Evolutionary conservation across 768 basidiomycete genomes (phyloP).

Genomic region (Russula olivacea): DNA sequence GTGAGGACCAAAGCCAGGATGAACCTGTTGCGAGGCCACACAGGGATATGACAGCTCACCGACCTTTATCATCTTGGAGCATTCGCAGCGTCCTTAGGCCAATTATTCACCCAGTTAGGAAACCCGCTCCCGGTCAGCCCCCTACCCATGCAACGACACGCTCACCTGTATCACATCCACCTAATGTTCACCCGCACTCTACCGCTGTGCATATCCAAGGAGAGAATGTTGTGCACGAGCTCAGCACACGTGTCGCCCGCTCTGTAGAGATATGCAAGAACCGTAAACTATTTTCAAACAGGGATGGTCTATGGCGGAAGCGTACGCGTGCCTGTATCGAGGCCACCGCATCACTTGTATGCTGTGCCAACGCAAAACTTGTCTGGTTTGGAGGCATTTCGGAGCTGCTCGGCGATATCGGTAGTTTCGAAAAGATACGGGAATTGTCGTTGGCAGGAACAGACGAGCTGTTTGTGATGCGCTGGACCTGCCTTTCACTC

Average conservation of each 20-base stretch:
- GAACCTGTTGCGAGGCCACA: too few species aligned
- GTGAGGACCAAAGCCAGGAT: too few species aligned
- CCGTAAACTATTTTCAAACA: not conserved
- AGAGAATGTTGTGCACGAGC: not conserved
- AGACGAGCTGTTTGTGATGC: not conserved
- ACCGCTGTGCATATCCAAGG: too few species aligned
- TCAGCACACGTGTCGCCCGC: conserved; percentile 4
- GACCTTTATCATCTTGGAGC: too few species aligned
- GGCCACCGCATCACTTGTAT: not conserved
- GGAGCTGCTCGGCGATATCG: conserved; percentile 3
- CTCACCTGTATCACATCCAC: too few species aligned
- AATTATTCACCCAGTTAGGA: too few species aligned
- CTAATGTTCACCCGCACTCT: too few species aligned
- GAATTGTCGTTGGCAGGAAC: not conserved
- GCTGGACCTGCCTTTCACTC: conserved; percentile 21
- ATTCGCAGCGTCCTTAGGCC: too few species aligned
- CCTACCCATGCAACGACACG: not conserved
- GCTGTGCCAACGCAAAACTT: not conserved
- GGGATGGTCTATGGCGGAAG: conserved; percentile 4
- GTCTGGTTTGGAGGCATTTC: not conserved
- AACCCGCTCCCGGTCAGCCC: too few species aligned
- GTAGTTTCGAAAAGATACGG: not conserved
- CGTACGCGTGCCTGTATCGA: conserved; percentile 18
- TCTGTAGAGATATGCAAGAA: not conserved
- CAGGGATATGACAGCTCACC: too few species aligned